phyloP scores from a whole-genome alignment of 768 basidiomycete species.

The Pleurotus ostreatus region DNA sequence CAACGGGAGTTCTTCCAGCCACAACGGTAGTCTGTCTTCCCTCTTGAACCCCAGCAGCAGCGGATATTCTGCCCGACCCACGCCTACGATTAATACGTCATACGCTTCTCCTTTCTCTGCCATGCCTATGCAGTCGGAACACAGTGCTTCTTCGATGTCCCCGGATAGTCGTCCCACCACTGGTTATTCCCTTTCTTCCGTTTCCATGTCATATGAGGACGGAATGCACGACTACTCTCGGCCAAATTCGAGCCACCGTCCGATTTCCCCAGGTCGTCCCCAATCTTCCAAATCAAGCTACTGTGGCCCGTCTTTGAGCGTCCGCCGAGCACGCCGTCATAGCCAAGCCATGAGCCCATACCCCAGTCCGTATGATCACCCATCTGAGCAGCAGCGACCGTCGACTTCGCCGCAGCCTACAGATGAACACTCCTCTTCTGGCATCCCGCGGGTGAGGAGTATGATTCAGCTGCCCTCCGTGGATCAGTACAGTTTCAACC shows the following conservation, averaged over 20 bases:
- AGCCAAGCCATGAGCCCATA: constrained; percentile 88
- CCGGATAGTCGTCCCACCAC: constrained; percentile 85
- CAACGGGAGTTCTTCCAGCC: constrained; percentile 54
- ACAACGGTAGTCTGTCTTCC: constrained; percentile 74
- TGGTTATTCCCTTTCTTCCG: constrained; percentile 82
- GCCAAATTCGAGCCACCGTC: constrained; percentile 68
- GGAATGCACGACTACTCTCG: constrained; percentile 63
- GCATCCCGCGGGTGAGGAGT: constrained; percentile 72
- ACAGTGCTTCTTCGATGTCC: constrained; percentile 70
- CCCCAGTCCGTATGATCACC: constrained; percentile 75
- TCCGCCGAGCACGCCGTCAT: constrained; percentile 72
- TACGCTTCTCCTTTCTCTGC: constrained; percentile 69
- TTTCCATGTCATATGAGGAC: constrained; percentile 71
- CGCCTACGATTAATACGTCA: constrained; percentile 69
- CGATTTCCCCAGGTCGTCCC: constrained; percentile 66
- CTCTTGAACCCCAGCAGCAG: constrained; percentile 69
- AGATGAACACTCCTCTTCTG: constrained; percentile 43
- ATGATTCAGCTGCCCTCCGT: constrained; percentile 80
- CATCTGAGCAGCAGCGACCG: constrained; percentile 55
- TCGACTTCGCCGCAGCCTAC: constrained; percentile 70
- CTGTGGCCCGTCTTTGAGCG: constrained; percentile 49
- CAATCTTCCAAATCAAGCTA: constrained; percentile 63
- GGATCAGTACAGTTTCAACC: constrained; percentile 61
- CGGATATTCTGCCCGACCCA: constrained; percentile 51
- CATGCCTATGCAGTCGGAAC: constrained; percentile 63